Evolutionary conservation across 306 rosid species (phyloP), one percentile per base, ranked within the genome.

Genomic region (Quercus gilva): DNA sequence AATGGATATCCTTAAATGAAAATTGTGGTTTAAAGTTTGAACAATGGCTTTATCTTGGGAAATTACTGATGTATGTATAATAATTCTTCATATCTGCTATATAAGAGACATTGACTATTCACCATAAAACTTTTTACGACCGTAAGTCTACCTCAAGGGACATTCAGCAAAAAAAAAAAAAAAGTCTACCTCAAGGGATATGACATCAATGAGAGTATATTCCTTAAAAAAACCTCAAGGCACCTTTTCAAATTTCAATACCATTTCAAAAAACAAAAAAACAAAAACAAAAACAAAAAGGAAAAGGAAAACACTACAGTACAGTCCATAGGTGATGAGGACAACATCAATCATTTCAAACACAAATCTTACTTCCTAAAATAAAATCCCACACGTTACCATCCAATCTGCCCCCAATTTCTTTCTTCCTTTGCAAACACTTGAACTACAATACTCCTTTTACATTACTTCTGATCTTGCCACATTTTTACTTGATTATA

Each of bases 291-390:
- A 3, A 64, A 31, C 0, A 2, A 1, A 35, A 2, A n/a, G 20
- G 8, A 2, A 35, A 2, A n/a, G 41, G 18, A 2, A 6, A 2
- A 15, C 70, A 0, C 13, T 0, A 45, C 15, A 45, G 4, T 49
- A 49, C 53, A 49, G 17, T 49, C 17, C 17, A 49, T 49, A 3
- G 53, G 19, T n/a, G 21, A 65, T 12, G 33, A 31, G 72, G 74
- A 45, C 33, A 33, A 59, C 77, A 85, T 59, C 49, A 78, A 76
- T 74, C 51, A 74, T 80, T 76, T 81, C 80, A 63, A 85, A 83
- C 74, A 78, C 74, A 49, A 80, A 63, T 19, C 57, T 25, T 55
- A 31, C 75, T 81, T 41, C 28, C 14, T 19, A 29, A 35, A 33
- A 1, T 10, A 68, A 35, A 80, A 72, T 60, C 41, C 64, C 18